Evolutionary conservation across 2,329 filamentous ascomycete species (phyloP), one percentile per base, ranked within the genome.

Genomic region (Ophiocordyceps unilateralis): DNA sequence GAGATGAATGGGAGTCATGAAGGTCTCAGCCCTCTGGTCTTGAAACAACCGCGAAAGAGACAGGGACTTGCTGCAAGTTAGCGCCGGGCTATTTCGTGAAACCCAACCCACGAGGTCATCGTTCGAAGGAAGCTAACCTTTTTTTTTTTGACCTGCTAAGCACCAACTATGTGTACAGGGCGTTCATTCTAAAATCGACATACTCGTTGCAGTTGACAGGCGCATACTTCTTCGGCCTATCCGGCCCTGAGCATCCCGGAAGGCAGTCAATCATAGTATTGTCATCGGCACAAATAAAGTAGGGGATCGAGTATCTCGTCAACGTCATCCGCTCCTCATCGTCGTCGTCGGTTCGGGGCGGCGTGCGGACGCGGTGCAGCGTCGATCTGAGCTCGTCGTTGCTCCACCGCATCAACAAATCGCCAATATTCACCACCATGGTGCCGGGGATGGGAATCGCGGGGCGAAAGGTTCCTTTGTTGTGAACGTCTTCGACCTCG

Each of bases 301-400:
- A 78, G 1, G 73, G 72, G 42, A 78, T 77, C 9, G 74, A 77
- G 47, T 73, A 78, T 14, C 74, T 58, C 19, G 66, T 62, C 26
- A 59, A 57, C 3, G 68, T 72, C 59, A 72, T 66, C 4, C 59
- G 43, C 17, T 36, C 32, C n/a, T 36, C n/a, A 17, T 58, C 40
- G 4, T 42, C 43, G 14, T 26, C 28, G 8, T 45, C 38, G n/a
- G 46, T 46, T 5, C 50, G 41, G 0, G 44, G 46, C 19, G 58
- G 57, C 53, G 74, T 69, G 26, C 62, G 63, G 3, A 75, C 61
- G 21, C 51, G 53, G 43, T 65, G 63, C 37, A 59, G 45, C 1
- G 56, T 61, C 11, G 60, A 59, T n/a, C 46, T 47, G 23, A 65
- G 40, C 32, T 48, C 48, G 32, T 58, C 54, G 34, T 64, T 63